phyloP scores from a whole-genome alignment of 23 red algal species.

The Pyropia yezoensis region DNA sequence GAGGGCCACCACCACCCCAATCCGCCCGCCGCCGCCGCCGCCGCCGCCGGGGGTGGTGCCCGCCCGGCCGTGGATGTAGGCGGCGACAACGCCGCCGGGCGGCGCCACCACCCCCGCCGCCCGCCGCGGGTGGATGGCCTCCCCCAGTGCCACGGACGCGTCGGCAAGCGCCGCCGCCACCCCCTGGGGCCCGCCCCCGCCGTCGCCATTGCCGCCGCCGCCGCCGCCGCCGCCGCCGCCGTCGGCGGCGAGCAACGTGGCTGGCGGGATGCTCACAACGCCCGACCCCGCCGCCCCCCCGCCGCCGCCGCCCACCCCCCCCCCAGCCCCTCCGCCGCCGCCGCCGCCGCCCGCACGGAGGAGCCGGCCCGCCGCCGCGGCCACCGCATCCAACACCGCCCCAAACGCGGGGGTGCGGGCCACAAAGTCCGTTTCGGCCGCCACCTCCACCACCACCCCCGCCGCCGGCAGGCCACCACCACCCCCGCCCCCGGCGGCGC shows the following conservation, averaged over 20 bases:
- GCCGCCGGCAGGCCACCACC: too few relatives aligned
- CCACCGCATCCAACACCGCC: slow-evolving; percentile 10
- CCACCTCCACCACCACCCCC: slow-evolving; percentile 24
- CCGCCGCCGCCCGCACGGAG: neutral
- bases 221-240: too few relatives aligned
- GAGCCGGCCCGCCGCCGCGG: slow-evolving; percentile 3
- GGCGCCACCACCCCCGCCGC: too few relatives aligned
- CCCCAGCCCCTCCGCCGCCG: slow-evolving; percentile 6
- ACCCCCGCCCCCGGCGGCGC: too few relatives aligned
- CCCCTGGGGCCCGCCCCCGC: too few relatives aligned
- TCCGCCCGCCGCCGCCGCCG: slow-evolving; percentile 15
- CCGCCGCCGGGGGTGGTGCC: neutral
- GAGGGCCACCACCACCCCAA: slow-evolving; percentile 47
- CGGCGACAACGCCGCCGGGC: too few relatives aligned
- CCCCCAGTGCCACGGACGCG: too few relatives aligned
- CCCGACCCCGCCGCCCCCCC: slow-evolving; percentile 21
- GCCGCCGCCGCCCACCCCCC: slow-evolving; percentile 11
- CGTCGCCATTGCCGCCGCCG: too few relatives aligned
- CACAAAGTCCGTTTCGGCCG: slow-evolving; percentile 66
- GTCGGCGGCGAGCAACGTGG: too few relatives aligned
- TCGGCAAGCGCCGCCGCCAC: too few relatives aligned
- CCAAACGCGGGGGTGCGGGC: slow-evolving; percentile 45
- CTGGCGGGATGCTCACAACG: neutral
- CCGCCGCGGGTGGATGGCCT: too few relatives aligned
- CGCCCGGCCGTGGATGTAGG: neutral